Base-by-base conservation (phyloP, 176 grass and related monocot species). In the Aegilops longissima region DNA sequence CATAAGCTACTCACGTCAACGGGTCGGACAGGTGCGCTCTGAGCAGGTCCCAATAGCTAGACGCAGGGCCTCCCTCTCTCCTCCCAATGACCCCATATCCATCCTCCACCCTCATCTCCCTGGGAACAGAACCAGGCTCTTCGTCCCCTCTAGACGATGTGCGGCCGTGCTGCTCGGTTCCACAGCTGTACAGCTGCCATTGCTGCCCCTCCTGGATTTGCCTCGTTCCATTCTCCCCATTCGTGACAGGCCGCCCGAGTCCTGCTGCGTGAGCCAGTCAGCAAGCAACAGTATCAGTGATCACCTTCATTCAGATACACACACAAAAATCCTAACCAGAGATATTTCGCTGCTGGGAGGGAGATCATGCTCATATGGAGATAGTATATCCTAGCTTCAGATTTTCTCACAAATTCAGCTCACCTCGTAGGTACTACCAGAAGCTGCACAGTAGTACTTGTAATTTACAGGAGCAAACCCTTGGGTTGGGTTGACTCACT, bases 11-110 rank as follows among this genome's bases (percentile, higher is more conserved):
- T 85, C 52, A 92, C 93, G 88, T 92, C 52, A 90, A 73, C 0
- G 90, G 93, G 83, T 95, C 93, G 3, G 87, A 92, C n/a, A 92
- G 75, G 34, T 90, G 90, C 1, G 85, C 84, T 87, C 93, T 92
- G 62, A 95, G 84, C 0, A 89, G 84, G 54, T 92, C 90, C 88
- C 93, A 95, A 3, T 90, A 95, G 86, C 85, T 56, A 54, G 82
- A 84, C 6, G 90, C 73, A 27, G 86, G 73, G 49, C 87, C 85
- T 20, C 79, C 90, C n/a, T 95, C 93, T 74, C 83, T 95, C 78
- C 90, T 83, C 3, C 87, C 82, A 21, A 82, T 90, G 8, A 88
- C 81, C 18, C 82, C 85, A 86, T 89, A 92, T 6, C 93, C 93
- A 88, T 92, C 76, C 51, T 88, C 90, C 39, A 51, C 79, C 81